Evolutionary conservation across 2,329 filamentous ascomycete genomes (phyloP), one percentile per base, ranked within the genome.

Genomic region (Coniochaeta sp.): DNA sequence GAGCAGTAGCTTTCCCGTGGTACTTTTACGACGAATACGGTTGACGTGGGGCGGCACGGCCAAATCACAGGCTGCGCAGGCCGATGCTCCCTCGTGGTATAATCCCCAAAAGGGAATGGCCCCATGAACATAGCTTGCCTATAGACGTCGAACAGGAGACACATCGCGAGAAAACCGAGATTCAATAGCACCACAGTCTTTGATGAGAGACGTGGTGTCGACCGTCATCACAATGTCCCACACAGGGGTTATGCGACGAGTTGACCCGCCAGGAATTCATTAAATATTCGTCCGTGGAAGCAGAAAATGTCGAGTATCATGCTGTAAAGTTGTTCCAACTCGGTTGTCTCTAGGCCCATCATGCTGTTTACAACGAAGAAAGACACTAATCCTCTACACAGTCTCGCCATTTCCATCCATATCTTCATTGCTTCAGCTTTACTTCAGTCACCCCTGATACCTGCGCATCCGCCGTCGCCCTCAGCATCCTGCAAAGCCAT

Each of bases 401-500:
- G 14, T 17, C 54, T 55, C 54, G 9, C 17, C 16, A 8, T 55
- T 17, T 36, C 24, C 10, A 16, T 52, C 47, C 47, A 52, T 12
- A 17, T 55, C 26, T 28, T 55, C 22, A 36, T 16, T 4, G 6
- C 30, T 22, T 24, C 54, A 7, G 38, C 38, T 7, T 55, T 28
- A 14, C 54, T 38, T 17, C 28, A 19, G 14, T 19, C 12, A 12
- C n/a, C 54, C 6, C 8, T 55, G 4, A 16, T 22, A 16, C 19
- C 54, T 22, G 30, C 54, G 7, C 54, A 55, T 36, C 47, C 22
- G 9, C 19, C 30, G 22, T 55, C 52, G 10, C n/a, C 50, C 16
- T 32, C 30, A 17, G 36, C 62, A 24, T 54, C 30, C n/a, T 67
- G 66, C 61, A 67, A 68, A 55, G 62, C 65, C 47, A 38, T 66